Base-by-base conservation (phyloP, 2,329 filamentous ascomycete species). In the Diaporthe australafricana region DNA sequence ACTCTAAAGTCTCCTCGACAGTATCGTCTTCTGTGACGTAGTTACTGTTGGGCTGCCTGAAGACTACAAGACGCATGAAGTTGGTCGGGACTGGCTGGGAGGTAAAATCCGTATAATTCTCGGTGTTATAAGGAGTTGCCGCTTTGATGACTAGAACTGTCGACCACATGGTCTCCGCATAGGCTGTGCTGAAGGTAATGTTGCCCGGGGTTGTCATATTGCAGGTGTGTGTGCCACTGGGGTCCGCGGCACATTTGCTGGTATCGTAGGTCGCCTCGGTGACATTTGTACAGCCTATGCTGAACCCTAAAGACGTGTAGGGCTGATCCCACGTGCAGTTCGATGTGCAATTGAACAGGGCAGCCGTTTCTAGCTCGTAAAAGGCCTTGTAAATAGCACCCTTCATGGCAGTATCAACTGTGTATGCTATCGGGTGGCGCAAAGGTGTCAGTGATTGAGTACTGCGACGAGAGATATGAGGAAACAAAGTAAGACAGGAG, bases 381-480 rank as follows among this genome's bases (percentile, higher is more conserved):
- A 62, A 62, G 11, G 57, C 57, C 40, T 62, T 62, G 22, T 45
- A 62, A 16, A 62, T 40, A 47, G 57, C 40, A 2, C 57, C 57
- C 57, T 62, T 38, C 57, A 62, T 62, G 27, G 57, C 45, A n/a
- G 22, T 62, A 14, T 62, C 57, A 16, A 62, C 32, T 7, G 57
- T 62, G 32, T 62, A 62, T 20, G 57, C 57, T 62, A 22, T 6
- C 16, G 16, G 17, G 32, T 12, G 14, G 2, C 20, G 16, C 17
- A 2, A 22, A 56, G 9, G n/a, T 32, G 57, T 62, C 9, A 62
- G 40, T 47, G 6, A 47, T 6, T 5, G 3, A 5, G 7, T 22
- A n/a, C 11, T 4, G 4, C 1, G 40, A 45, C 25, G 25, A 62
- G 1, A 6, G 14, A 20, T 9, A 3, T 8, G 2, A 20, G 7